Evolutionary conservation across 2,329 filamentous ascomycete species (phyloP), one percentile per base, ranked within the genome.

Genomic region (Monilinia fructigena): DNA sequence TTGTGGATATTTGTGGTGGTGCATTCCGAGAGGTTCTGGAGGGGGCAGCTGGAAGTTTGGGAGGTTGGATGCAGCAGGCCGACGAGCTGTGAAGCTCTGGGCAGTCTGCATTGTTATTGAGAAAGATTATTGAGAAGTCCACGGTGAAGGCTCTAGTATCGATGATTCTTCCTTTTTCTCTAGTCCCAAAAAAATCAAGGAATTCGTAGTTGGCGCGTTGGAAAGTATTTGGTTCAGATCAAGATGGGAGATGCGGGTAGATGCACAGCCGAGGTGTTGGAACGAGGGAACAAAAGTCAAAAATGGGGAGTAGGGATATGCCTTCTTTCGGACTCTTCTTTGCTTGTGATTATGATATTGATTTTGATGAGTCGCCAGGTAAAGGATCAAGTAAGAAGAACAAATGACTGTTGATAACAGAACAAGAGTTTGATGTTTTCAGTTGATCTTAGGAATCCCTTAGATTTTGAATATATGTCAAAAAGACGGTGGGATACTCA

Each of bases 41-140:
- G 88, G 86, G 70, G 86, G 86, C 61, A 92, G 84, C 74, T 90
- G 86, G 75, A 91, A 91, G 71, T 79, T 84, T 67, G 89, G 89
- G 69, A 93, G 83, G 72, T 85, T 84, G 67, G 85, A 86, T 69
- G 89, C 86, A 74, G 89, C 89, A 75, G 87, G 85, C 77, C 89
- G 86, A 74, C 90, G 85, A 77, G 88, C 83, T 72, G 88, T 86
- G 76, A 93, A 87, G 80, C 89, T 89, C 75, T 84, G 82, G 73
- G 85, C 82, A 74, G 82, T 80, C 77, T 82, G 82, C 80, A 88
- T 83, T 76, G 80, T 71, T 26, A 35, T 56, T 65, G 65, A 72
- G 70, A 59, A 70, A 65, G 65, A 70, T 55, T 55, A 55, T 68
- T 80, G 70, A 61, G 68, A 72, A 71, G 68, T 70, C 70, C 68